Evolutionary conservation across 495 filamentous ascomycete species (phyloP), one percentile per base, ranked within the genome.

Genomic region (Collariella sp.): DNA sequence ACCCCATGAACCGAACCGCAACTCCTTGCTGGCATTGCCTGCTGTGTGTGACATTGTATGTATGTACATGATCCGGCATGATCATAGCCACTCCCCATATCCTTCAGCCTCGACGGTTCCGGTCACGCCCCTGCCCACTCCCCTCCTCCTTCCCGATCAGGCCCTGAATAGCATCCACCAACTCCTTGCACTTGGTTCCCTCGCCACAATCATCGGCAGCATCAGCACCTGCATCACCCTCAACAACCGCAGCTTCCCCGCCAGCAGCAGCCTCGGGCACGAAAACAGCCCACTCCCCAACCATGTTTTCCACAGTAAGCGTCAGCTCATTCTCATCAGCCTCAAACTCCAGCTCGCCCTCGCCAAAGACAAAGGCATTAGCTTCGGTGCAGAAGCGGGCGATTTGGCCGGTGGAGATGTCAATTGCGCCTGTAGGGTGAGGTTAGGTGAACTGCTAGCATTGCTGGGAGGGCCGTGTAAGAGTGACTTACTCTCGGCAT

Each of bases 321-420:
- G 70, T 64, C 2, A 69, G 41, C 60, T 72, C 71, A 46, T 70
- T 71, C 63, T 74, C 71, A n/a, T 71, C 71, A n/a, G 19, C 64
- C 55, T 74, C 71, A 43, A 74, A 74, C 55, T 72, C 71, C 16
- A 64, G 52, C 67, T 74, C 71, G 48, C 69, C 70, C 15, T 55
- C 65, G 22, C 63, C 66, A 44, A 71, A 64, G 42, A 71, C 61
- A 26, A 74, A 72, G 5, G 47, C 52, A 18, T 62, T 62, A 19
- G 65, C 57, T 54, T 70, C 69, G 13, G 59, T 19, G 58, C 64
- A 66, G 29, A 72, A 62, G 20, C 60, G 63, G 20, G 63, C 68
- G 24, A 70, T 46, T 41, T 61, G 54, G 38, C 57, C 67, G 24
- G 62, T 45, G 46, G 62, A 67, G 53, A 70, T 63, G 42, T 71